Base-by-base conservation (phyloP, 2,329 filamentous ascomycete genomes). In the Colletotrichum navitas region DNA sequence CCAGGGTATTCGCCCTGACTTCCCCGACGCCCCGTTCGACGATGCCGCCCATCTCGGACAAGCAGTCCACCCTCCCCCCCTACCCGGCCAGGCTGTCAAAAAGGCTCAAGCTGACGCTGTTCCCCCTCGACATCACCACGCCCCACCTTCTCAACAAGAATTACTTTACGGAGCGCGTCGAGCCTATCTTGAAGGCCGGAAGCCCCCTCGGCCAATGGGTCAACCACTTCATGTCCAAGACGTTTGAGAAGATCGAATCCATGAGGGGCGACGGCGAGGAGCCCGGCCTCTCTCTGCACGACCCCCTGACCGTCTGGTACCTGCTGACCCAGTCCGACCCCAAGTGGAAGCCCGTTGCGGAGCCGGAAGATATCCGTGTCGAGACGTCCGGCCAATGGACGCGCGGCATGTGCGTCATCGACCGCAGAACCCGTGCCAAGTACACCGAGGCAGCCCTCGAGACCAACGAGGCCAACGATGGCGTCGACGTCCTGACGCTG, bases 311-410 rank as follows among this genome's bases (percentile, higher is more conserved):
- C 66, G 85, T 95, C 45, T 95, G 92, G 92, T 95, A 95, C 80
- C 89, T 92, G 80, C 79, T 95, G 69, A 91, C 90, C 10, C 84
- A 82, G 73, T 87, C 85, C 72, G 83, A 90, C 68, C 84, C 88
- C 24, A 81, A 80, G 39, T 93, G 91, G 91, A 87, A 85, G 79
- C 79, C 84, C 21, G 85, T 88, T 1, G 80, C 83, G 18, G 84
- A 87, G 68, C 89, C 85, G 0, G 92, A 97, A 80, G 96, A 99
- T 79, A 92, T 99, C 67, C 88, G 96, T 26, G 86, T 99, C 51
- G 96, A 99, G 83, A 97, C 94, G 0, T 84, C 89, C 2, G 96
- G 95, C 1, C 96, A 98, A 84, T 99, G 96, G 96, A 97, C 95
- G 56, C 87, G 94, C 68, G 95, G 96, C 1, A 95, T 96, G 91